Evolutionary conservation across 1,139 yeast species (phyloP).

Genomic region (Candida tetrigidarum): DNA sequence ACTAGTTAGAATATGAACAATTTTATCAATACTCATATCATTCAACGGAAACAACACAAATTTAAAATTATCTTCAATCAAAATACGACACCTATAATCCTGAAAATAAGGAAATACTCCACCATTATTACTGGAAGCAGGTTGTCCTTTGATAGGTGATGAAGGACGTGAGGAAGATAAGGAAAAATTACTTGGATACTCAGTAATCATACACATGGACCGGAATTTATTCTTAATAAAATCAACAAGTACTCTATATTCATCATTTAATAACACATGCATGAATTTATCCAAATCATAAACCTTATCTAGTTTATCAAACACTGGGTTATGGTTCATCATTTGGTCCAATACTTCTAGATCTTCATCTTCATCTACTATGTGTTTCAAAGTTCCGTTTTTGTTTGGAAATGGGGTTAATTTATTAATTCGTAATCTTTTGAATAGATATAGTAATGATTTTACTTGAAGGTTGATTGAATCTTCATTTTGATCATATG

Average conservation of each 20-base stretch:
- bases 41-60: constrained; percentile 50
- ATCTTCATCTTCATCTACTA: constrained; percentile 2
- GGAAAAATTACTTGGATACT: constrained; percentile 37
- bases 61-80: constrained; percentile 29
- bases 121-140: constrained; percentile 10
- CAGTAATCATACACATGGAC: constrained; percentile 57
- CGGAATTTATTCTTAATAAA: constrained; percentile 69
- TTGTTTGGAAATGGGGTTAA: constrained; percentile 42
- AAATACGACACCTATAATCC: constrained; percentile 28
- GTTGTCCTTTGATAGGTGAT: constrained; percentile 22
- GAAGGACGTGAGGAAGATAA: constrained; percentile 23
- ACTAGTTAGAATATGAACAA: constrained; percentile 28
- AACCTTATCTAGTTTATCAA: constrained; percentile 50
- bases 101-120: constrained; percentile 28
- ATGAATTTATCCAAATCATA: constrained; percentile 54
- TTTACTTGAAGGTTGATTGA: constrained; percentile 62
- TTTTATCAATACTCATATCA: constrained; percentile 46
- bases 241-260: constrained; percentile 65
- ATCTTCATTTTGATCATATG: constrained; percentile 39
- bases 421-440: constrained; percentile 51
- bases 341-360: no score
- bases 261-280: constrained; percentile 48
- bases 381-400: constrained; percentile 25
- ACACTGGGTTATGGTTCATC: constrained; percentile 13
- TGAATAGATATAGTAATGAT: constrained; percentile 58